Evolutionary conservation across 768 basidiomycete genomes (phyloP), one percentile per base, ranked within the genome.

Genomic region (Termitomyces sp.): DNA sequence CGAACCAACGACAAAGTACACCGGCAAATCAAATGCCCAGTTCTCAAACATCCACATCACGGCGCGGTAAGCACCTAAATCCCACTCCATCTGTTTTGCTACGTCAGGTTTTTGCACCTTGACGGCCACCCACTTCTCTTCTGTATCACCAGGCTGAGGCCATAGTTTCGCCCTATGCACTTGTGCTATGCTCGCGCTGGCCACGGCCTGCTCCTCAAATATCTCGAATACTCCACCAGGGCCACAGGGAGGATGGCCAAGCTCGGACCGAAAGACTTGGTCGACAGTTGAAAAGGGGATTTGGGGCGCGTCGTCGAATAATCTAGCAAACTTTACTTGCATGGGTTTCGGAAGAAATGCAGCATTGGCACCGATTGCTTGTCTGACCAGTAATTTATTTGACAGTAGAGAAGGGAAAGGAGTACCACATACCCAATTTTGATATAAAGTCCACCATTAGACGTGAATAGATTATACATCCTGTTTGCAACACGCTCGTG

Each of bases 61-160:
- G 4, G 75, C 62, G n/a, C 82, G 73, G 66, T 84, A 90, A 3
- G 81, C 84, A 32, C 78, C 85, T 13, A 94, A 74, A 66, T 94
- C 92, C 83, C 87, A 92, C 61, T 90, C 85, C 75, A 90, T 87
- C 73, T 97, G 94, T 63, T 82, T 90, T 52, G 79, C 80, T 6
- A 98, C 91, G 35, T 85, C 88, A 2, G 92, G 93, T 65, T 95
- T 96, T 74, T 97, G 93, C 22, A 92, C 78, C 74, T 98, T 98
- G 60, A 98, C 94, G 0, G 94, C 95, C 1, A 98, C 94, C 82
- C 87, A 88, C 36, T 80, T 75, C 33, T 75, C 78, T 56, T 76
- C 75, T 9, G 69, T 69, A 53, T 77, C 74, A 12, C 71, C 75
- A 6, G 72, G 64, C 28, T 45, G 64, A 0, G 77, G 74, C 77